Evolutionary conservation across 2,329 filamentous ascomycete species (phyloP).

Genomic region (Aspergillus oerlinghausenensis): DNA sequence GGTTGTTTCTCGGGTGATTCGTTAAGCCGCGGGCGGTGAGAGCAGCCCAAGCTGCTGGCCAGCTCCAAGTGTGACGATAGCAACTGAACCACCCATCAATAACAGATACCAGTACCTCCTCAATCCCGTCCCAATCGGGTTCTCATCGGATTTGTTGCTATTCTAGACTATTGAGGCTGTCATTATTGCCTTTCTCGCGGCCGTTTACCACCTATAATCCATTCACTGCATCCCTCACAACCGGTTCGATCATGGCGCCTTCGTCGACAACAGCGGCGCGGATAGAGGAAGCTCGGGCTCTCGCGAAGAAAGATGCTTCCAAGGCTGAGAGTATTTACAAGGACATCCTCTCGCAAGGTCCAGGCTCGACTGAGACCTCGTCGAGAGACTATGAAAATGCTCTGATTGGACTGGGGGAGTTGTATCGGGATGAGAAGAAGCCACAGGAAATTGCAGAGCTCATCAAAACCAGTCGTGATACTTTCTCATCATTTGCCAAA

Average conservation of each 20-base stretch:
- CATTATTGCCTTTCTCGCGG: background rate
- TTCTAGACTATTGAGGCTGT: background rate
- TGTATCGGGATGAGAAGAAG: slow-evolving; percentile 80
- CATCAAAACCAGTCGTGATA: slow-evolving; percentile 82
- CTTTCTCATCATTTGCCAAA: slow-evolving; percentile 94
- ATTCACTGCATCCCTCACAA: slow-evolving; percentile 4
- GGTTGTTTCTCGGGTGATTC: slow-evolving; percentile 24
- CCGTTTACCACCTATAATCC: background rate
- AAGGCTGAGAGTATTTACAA: slow-evolving; percentile 87
- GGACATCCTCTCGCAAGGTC: slow-evolving; percentile 79
- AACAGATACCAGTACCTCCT: slow-evolving; percentile 15
- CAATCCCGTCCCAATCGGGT: slow-evolving; percentile 6
- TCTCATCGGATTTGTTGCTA: slow-evolving; percentile 1
- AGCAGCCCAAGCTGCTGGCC: slow-evolving; percentile 14
- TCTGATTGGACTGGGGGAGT: slow-evolving; percentile 80
- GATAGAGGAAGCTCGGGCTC: slow-evolving; percentile 84
- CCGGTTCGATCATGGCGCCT: slow-evolving; percentile 42
- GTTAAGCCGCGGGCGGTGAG: slow-evolving; percentile 31
- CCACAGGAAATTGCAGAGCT: slow-evolving; percentile 81
- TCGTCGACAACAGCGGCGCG: slow-evolving; percentile 53
- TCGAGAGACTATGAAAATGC: slow-evolving; percentile 89
- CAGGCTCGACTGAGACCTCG: slow-evolving; percentile 78
- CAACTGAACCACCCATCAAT: slow-evolving; percentile 2
- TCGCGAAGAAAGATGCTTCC: slow-evolving; percentile 71
- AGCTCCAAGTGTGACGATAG: slow-evolving; percentile 22